phyloP scores from a whole-genome alignment of 176 grass and related monocot genomes.

The Juncus effusus region DNA sequence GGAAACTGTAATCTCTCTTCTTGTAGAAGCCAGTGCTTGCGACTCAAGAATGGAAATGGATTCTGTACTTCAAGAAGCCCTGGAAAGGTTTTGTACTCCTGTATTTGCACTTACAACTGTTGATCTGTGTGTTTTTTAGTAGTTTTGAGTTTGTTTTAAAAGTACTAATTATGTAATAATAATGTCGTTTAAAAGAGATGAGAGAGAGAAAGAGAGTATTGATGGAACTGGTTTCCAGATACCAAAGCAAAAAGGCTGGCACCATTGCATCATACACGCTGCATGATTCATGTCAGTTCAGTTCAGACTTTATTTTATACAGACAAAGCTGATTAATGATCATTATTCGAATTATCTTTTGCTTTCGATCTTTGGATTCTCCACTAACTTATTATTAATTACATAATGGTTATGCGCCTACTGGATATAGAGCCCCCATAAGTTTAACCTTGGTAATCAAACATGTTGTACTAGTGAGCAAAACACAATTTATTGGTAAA shows the following conservation, averaged over 20 bases:
- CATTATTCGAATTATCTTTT: too few species aligned
- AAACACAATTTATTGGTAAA: too few species aligned
- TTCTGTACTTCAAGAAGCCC: conserved; percentile 2
- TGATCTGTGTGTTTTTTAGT: neutral
- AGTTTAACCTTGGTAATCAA: too few species aligned
- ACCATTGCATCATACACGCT: neutral
- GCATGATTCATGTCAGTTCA: neutral
- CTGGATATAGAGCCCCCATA: neutral
- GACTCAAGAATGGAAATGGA: conserved; percentile 17
- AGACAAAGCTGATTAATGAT: neutral
- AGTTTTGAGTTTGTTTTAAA: neutral
- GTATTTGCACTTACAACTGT: conserved; percentile 22
- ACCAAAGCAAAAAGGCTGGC: conserved; percentile 2
- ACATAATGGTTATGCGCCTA: conserved; percentile 9
- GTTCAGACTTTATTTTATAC: neutral
- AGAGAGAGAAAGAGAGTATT: too few species aligned
- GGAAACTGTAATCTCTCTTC: conserved; percentile 12
- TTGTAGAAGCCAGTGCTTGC: conserved; percentile 19
- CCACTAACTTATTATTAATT: neutral
- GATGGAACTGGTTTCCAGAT: neutral
- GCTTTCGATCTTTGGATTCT: too few species aligned
- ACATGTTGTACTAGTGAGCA: too few species aligned
- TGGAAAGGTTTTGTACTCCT: conserved; percentile 6
- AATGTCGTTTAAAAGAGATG: neutral
- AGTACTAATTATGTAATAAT: neutral